Base-by-base conservation (phyloP, 2,329 filamentous ascomycete species). In the Cryphonectria carpinicola region DNA sequence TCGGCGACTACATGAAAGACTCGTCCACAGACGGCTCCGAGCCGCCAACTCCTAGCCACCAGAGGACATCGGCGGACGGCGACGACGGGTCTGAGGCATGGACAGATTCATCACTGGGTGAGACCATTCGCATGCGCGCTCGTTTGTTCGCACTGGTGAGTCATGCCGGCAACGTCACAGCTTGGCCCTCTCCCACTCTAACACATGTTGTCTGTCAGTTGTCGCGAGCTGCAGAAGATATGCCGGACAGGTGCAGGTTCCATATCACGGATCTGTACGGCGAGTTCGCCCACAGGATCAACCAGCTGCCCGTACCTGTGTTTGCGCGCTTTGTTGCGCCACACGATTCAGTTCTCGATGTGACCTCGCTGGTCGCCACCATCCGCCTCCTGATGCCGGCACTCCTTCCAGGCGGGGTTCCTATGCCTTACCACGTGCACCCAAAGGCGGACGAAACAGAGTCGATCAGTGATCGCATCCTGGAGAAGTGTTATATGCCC, bases 401-500 rank as follows among this genome's bases (percentile, higher is more conserved):
- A 35, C 76, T 85, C 4, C 79, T 88, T 61, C 81, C 88, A 1
- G 78, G 82, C 1, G 74, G 79, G 8, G 80, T 80, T 2, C 81
- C 83, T 6, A 78, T 82, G 49, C 86, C 87, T 1, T 76, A 75
- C 11, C 81, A 79, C 17, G 78, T 83, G 43, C 80, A 84, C 73
- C 75, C 71, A 3, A 75, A 80, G 14, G 79, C 77, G 28, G 81
- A 84, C 32, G 77, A 79, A 4, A 69, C 75, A 1, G 81, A 82
- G 10, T 77, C 77, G 25, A 76, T 89, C 60, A 85, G 84, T 6
- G 76, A 80, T 32, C 75, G 74, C 8, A 85, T 89, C 73, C 77
- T 89, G 58, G 81, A 85, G 76, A 78, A 83, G 60, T 90, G 89
- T 76, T 95, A 89, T 78, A 84, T 94, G 2, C 88, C 88, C 0